A percentile compares a stretch with the other conserved stretches of the same genome.
Conservation (phyloP, 768 basidiomycete species). For the Rhodotorula graminis region DNA sequence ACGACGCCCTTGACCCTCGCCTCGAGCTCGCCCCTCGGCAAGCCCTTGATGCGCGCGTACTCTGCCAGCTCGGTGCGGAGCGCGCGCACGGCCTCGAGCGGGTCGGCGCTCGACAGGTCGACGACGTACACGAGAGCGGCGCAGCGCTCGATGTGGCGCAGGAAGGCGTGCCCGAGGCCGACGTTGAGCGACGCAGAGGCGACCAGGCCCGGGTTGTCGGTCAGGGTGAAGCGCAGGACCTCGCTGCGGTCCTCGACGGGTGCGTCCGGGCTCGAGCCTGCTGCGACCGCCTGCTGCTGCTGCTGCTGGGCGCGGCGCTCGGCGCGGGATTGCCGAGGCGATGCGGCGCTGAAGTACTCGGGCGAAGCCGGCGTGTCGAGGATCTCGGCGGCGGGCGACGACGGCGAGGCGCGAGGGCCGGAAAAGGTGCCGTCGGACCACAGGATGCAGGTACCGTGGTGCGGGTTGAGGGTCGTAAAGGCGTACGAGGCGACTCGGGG, state of each 20-base stretch:
- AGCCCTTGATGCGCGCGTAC: conserved; percentile 42
- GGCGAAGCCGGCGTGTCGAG: conserved; percentile 42
- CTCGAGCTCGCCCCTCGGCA: conserved; percentile 73
- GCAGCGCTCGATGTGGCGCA: conserved; percentile 87
- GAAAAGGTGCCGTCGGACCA: conserved; percentile 39
- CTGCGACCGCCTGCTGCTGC: too few relatives aligned
- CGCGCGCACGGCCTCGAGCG: conserved; percentile 69
- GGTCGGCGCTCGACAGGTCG: conserved; percentile 68
- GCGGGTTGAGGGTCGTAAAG: conserved; percentile 92
- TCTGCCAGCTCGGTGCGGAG: conserved; percentile 77
- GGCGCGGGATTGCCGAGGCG: conserved; percentile 1
- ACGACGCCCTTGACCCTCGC: conserved; percentile 71
- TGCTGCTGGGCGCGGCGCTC: conserved; percentile 6
- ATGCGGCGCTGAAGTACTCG: conserved; percentile 19
- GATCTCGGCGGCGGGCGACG: conserved; percentile 13
- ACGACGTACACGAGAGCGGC: conserved; percentile 86
- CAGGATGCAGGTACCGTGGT: conserved; percentile 70
- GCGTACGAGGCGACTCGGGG: conserved; percentile 85
- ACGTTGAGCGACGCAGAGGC: conserved; percentile 77
- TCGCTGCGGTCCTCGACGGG: conserved; percentile 49
- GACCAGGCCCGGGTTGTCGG: conserved; percentile 94
- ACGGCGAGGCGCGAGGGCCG: conserved; percentile 51
- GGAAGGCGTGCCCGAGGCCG: conserved; percentile 87
- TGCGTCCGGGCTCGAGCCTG: neutral
- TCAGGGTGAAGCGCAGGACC: conserved; percentile 82